phyloP scores from a whole-genome alignment of 768 basidiomycete species.

The Tubosaeta brunneosetosa region DNA sequence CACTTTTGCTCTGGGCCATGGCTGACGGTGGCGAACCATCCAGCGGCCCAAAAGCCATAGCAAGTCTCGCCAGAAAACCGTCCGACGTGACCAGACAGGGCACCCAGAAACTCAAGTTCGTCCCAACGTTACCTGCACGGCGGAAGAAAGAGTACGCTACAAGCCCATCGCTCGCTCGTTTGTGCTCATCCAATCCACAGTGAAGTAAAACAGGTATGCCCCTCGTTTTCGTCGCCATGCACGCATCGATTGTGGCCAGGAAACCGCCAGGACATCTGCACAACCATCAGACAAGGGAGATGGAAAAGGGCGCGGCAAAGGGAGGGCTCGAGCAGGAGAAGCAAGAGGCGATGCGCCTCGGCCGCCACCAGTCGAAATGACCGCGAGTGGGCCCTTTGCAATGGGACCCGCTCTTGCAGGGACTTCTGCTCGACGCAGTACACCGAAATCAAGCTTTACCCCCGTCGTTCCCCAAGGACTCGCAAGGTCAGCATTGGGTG shows the following conservation, averaged over 20 bases:
- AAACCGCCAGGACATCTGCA: slow-evolving; percentile 36
- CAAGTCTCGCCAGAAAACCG: slow-evolving; percentile 68
- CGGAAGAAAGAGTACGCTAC: slow-evolving; percentile 74
- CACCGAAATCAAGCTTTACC: slow-evolving; percentile 54
- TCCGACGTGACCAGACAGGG: slow-evolving; percentile 70
- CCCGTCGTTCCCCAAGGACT: slow-evolving; percentile 42
- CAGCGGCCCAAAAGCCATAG: slow-evolving; percentile 56
- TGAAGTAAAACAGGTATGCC: slow-evolving; percentile 62
- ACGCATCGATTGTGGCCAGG: slow-evolving; percentile 35
- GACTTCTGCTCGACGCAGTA: slow-evolving; percentile 43
- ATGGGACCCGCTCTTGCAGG: slow-evolving; percentile 77
- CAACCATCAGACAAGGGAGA: slow-evolving; percentile 38
- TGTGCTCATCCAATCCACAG: slow-evolving; percentile 32
- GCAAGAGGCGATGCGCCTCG: slow-evolving; percentile 42
- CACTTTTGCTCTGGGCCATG: slow-evolving; percentile 10
- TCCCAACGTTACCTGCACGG: slow-evolving; percentile 68
- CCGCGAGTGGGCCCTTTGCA: slow-evolving; percentile 82
- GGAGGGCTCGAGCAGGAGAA: slow-evolving; percentile 50
- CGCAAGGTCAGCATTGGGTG: slow-evolving; percentile 38
- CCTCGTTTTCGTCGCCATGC: neutral
- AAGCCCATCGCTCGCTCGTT: slow-evolving; percentile 6
- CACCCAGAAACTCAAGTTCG: slow-evolving; percentile 74
- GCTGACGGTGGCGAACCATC: slow-evolving; percentile 17
- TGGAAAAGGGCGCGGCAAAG: slow-evolving; percentile 45
- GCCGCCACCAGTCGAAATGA: slow-evolving; percentile 63